These are phyloP conservation scores for Leucosporidium yakuticum DNA, from an alignment of 768 basidiomycete genomes.

Conservation along the genomic window DNA sequence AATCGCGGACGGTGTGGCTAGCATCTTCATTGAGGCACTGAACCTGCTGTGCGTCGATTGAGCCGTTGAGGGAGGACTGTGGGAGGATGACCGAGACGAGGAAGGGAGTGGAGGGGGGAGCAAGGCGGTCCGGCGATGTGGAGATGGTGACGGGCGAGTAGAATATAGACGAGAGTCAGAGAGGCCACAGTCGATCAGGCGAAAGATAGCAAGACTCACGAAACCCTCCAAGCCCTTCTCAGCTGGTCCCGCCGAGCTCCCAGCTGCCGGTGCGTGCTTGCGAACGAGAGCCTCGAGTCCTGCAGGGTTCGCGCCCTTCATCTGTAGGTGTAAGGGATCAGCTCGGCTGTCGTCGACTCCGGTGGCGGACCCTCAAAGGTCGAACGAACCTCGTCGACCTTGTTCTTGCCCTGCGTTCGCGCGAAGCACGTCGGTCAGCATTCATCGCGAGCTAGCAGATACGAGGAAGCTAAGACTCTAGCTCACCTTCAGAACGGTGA, in stretches of 20 bases:
- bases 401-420: slow-evolving; percentile 11
- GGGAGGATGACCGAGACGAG: slow-evolving; percentile 45
- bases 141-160: neutral
- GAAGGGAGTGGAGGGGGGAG: slow-evolving; percentile 39
- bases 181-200: neutral
- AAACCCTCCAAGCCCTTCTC: slow-evolving; percentile 37
- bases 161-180: neutral
- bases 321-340: neutral
- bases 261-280: slow-evolving; percentile 30
- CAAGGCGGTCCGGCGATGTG: too few species aligned
- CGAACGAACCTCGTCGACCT: slow-evolving; percentile 18
- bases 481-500: slow-evolving; percentile 36
- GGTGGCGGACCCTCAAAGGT: neutral
- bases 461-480: too few species aligned
- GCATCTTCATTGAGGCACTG: slow-evolving; percentile 65
- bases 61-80: slow-evolving; percentile 50
- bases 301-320: slow-evolving; percentile 37
- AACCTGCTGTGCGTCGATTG: slow-evolving; percentile 54
- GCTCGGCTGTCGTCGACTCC: neutral
- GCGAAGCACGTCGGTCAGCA: too few species aligned
- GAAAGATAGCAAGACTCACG: slow-evolving; percentile 2
- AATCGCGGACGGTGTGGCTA: slow-evolving; percentile 52
- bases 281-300: slow-evolving; percentile 24
- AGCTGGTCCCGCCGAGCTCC: neutral
- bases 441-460: too few species aligned